Percentiles rank a stretch among this genome's conserved stretches.
Evolutionary conservation across 1,284 basidiomycete genomes (phyloP).

Genomic region (Malassezia japonica): DNA sequence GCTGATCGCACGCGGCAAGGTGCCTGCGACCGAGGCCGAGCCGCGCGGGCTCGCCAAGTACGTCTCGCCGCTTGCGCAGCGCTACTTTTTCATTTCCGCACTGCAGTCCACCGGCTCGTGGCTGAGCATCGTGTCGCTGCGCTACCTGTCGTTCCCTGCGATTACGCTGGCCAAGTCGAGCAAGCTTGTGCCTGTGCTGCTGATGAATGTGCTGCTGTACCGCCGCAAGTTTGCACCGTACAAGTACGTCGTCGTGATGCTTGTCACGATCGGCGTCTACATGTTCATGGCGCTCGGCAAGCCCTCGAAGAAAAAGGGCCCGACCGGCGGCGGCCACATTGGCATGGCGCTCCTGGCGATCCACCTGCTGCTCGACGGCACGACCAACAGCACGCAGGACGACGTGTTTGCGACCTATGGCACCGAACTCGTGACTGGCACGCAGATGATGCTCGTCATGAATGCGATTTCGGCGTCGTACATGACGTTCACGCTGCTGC

Average conservation of each 20-base stretch:
- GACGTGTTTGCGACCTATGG: conserved; percentile 70
- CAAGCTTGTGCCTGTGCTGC: conserved; percentile 90
- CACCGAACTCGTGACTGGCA: conserved; percentile 61
- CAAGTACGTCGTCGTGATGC: conserved; percentile 46
- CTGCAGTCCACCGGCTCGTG: conserved; percentile 86
- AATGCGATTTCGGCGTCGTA: conserved; percentile 58
- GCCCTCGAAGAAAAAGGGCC: conserved; percentile 34
- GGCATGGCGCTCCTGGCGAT: conserved; percentile 62
- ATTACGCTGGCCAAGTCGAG: conserved; percentile 98
- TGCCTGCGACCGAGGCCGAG: background rate
- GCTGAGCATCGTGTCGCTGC: conserved; percentile 85
- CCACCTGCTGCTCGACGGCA: conserved; percentile 84
- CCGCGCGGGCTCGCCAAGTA: conserved; percentile 10
- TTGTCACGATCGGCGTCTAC: conserved; percentile 82
- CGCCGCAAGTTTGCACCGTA: conserved; percentile 44
- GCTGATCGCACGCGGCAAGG: conserved; percentile 11
- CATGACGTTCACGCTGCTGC: conserved; percentile 49
- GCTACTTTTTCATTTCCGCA: conserved; percentile 52
- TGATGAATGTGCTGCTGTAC: conserved; percentile 69
- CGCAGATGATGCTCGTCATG: conserved; percentile 99
- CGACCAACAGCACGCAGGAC: conserved; percentile 95
- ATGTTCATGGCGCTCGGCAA: conserved; percentile 71
- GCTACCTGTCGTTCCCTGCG: conserved; percentile 94
- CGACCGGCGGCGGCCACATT: conserved; percentile 21
- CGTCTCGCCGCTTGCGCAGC: conserved; percentile 55